phyloP scores from a whole-genome alignment of 1,284 basidiomycete species.

The Ustilago xerochloae region DNA sequence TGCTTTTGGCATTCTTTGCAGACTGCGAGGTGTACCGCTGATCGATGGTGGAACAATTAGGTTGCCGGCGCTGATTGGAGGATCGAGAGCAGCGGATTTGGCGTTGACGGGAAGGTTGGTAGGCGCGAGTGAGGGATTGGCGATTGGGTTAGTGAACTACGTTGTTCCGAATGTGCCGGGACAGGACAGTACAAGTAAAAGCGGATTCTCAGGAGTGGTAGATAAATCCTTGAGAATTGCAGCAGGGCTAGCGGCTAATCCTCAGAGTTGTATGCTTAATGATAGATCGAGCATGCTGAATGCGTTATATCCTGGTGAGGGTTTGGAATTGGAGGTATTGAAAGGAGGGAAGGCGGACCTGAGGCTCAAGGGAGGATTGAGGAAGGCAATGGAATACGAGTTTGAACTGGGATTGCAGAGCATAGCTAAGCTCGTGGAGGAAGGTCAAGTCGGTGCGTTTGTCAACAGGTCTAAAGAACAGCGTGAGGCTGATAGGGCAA shows the following conservation, averaged over 20 bases:
- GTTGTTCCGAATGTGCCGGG: neutral
- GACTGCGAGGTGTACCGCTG: slow-evolving; percentile 41
- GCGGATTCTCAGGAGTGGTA: slow-evolving; percentile 19
- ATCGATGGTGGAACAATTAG: slow-evolving; percentile 44
- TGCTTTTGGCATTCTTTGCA: slow-evolving; percentile 32
- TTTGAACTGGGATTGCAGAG: slow-evolving; percentile 37
- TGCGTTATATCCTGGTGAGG: slow-evolving; percentile 16
- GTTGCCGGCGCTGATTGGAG: slow-evolving; percentile 34
- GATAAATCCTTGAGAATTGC: slow-evolving; percentile 27
- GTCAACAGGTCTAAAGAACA: slow-evolving; percentile 29
- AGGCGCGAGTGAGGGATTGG: slow-evolving; percentile 17
- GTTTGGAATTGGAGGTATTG: neutral
- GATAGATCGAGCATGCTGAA: slow-evolving; percentile 37
- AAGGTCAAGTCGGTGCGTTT: slow-evolving; percentile 38
- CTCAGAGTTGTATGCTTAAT: slow-evolving; percentile 46
- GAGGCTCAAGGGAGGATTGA: slow-evolving; percentile 29
- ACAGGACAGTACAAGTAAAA: neutral
- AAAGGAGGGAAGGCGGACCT: slow-evolving; percentile 16
- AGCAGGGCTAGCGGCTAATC: slow-evolving; percentile 20
- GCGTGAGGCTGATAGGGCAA: slow-evolving; percentile 20
- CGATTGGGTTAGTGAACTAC: slow-evolving; percentile 40
- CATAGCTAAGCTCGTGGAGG: slow-evolving; percentile 24
- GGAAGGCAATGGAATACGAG: slow-evolving; percentile 36
- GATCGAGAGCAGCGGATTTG: slow-evolving; percentile 33
- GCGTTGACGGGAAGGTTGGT: slow-evolving; percentile 32